Evolutionary conservation across 371 early-diverging fungal genomes (phyloP).

Genomic region (Entomophthora muscae): DNA sequence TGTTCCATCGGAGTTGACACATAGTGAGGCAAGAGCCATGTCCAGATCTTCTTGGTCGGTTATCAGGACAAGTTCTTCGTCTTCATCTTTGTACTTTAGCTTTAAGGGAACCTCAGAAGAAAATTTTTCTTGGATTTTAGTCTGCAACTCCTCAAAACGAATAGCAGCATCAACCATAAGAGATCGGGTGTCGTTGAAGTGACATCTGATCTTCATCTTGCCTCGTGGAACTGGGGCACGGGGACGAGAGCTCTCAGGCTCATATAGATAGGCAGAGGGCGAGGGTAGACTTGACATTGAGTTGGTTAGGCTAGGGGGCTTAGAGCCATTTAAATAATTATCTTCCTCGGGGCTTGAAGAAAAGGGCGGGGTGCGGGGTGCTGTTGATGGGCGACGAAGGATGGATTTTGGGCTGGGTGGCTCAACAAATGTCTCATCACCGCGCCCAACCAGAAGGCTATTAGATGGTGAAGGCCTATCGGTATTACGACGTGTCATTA

Average conservation of each 20-base stretch:
- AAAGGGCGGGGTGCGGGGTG: neutral
- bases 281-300: neutral
- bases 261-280: neutral
- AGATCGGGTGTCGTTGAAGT: slow-evolving; percentile 52
- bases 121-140: slow-evolving; percentile 50
- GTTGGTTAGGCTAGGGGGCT: slow-evolving; percentile 1
- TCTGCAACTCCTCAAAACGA: slow-evolving; percentile 33
- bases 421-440: neutral
- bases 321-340: neutral
- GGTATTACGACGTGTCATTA: neutral
- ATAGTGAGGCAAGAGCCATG: slow-evolving; percentile 50
- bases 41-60: slow-evolving; percentile 83
- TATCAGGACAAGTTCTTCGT: slow-evolving; percentile 67
- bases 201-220: slow-evolving; percentile 58
- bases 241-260: neutral
- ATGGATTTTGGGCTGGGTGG: neutral
- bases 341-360: slow-evolving; percentile 7
- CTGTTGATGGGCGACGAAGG: neutral
- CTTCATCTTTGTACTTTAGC: slow-evolving; percentile 78
- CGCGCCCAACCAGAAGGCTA: neutral
- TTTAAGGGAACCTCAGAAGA: slow-evolving; percentile 22
- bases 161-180: slow-evolving; percentile 40
- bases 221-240: slow-evolving; percentile 7
- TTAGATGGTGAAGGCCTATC: neutral
- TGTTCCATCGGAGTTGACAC: slow-evolving; percentile 16